Evolutionary conservation across 2,329 filamentous ascomycete species (phyloP).

Genomic region (Davidsoniella australis): DNA sequence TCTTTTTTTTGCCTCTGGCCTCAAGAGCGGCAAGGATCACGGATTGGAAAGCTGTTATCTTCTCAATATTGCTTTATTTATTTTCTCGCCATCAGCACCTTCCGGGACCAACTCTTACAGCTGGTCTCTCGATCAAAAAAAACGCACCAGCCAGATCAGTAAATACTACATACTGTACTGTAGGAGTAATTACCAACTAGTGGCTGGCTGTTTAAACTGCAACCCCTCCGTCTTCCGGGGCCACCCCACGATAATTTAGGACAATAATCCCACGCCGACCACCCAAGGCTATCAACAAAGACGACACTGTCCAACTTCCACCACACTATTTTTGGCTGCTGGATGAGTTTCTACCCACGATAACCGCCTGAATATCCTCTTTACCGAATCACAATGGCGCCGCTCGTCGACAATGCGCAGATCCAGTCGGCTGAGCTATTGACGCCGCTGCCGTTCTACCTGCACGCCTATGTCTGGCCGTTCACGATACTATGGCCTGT

Average conservation of each 20-base stretch:
- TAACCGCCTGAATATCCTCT: background rate
- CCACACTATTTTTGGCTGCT: background rate
- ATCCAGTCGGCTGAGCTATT: slow-evolving; percentile 78
- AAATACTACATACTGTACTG: no score
- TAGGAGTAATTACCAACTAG: no score
- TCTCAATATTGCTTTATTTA: no score
- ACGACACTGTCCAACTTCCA: no score
- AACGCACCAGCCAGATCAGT: no score
- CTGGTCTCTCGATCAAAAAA: no score
- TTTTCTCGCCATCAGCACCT: background rate
- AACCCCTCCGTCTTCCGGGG: background rate
- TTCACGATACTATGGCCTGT: slow-evolving; percentile 83
- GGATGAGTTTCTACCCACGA: background rate
- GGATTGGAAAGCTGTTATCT: no score
- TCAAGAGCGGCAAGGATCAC: no score
- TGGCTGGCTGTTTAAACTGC: no score
- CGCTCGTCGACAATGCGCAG: slow-evolving; percentile 80
- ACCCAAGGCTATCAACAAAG: no score
- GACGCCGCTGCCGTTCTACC: slow-evolving; percentile 62
- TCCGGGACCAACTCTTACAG: background rate
- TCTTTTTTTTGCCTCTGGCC: background rate
- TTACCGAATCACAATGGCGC: slow-evolving; percentile 35
- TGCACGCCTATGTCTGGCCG: slow-evolving; percentile 86
- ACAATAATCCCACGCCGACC: no score
- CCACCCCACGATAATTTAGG: background rate